Conservation (phyloP, 148 eudicot genomes). For the Vaccinium myrtillus region DNA sequence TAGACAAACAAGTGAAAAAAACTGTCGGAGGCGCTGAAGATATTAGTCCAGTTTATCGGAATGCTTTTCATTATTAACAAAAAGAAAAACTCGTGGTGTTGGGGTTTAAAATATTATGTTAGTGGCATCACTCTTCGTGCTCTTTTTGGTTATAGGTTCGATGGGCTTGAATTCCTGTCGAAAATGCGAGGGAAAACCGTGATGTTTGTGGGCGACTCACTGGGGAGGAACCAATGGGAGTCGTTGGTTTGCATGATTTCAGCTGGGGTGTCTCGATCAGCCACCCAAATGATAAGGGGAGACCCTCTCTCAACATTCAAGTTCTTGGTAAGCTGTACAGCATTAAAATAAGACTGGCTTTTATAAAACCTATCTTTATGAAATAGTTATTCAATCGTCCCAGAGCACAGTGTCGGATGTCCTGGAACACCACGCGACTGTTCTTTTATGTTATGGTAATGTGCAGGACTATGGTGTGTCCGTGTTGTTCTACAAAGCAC, state of each 20-base stretch:
- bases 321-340: slow-evolving; percentile 46
- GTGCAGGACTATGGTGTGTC: slow-evolving; percentile 75
- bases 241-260: slow-evolving; percentile 81
- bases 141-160: slow-evolving; percentile 32
- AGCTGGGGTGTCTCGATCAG: slow-evolving; percentile 47
- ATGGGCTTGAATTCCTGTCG: slow-evolving; percentile 61
- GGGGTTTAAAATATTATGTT: no score
- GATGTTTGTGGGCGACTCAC: slow-evolving; percentile 92
- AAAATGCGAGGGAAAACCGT: slow-evolving; percentile 69
- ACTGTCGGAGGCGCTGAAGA: no score
- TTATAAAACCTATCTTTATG: not conserved
- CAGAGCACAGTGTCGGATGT: no score
- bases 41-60: no score
- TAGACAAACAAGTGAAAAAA: no score
- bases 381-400: no score
- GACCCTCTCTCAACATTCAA: slow-evolving; percentile 66
- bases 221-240: slow-evolving; percentile 97
- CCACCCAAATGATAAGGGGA: slow-evolving; percentile 47
- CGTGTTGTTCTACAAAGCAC: slow-evolving; percentile 66
- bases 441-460: not conserved
- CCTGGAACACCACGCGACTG: no score
- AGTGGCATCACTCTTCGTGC: not conserved
- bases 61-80: no score
- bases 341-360: not conserved
- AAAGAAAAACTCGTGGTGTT: no score